Conservation (phyloP, 495 filamentous ascomycete genomes). For the Achaetomiella virescens region DNA sequence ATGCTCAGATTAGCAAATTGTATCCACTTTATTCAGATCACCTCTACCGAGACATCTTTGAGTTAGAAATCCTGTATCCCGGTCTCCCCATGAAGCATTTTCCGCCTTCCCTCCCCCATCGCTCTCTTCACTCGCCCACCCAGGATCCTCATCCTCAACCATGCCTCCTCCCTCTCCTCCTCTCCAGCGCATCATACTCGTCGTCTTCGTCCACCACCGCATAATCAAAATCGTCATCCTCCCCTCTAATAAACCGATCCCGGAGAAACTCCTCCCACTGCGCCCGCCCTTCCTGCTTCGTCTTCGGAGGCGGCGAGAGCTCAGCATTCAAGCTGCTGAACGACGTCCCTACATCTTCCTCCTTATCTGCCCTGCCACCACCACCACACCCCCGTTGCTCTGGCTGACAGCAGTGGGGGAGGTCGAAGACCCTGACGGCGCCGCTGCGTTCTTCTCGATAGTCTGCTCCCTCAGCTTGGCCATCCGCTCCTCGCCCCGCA, state of each 20-base stretch:
- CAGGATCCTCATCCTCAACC: constrained; percentile 69
- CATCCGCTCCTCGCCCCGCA: constrained; percentile 67
- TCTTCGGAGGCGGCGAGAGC: constrained; percentile 50
- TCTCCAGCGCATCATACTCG: constrained; percentile 60
- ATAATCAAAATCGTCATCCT: constrained; percentile 75
- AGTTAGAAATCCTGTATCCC: constrained; percentile 76
- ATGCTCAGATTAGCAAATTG: too few species aligned
- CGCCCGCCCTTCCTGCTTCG: constrained; percentile 57
- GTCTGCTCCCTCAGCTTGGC: constrained; percentile 50
- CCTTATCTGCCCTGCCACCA: neutral
- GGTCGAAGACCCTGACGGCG: constrained; percentile 7
- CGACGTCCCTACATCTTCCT: neutral
- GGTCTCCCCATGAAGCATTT: constrained; percentile 55
- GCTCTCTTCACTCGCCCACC: constrained; percentile 48
- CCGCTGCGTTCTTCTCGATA: constrained; percentile 16
- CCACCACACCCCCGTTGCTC: neutral
- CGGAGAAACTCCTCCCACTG: constrained; percentile 64
- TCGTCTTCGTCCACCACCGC: constrained; percentile 60
- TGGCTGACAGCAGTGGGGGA: neutral
- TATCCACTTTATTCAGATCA: too few species aligned
- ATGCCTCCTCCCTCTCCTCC: constrained; percentile 56
- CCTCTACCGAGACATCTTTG: neutral
- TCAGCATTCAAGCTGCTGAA: constrained; percentile 51
- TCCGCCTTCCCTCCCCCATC: constrained; percentile 38
- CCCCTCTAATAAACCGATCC: constrained; percentile 62